Base-by-base conservation (phyloP, 257 asterid genomes). In the Nicotiana benthamiana region DNA sequence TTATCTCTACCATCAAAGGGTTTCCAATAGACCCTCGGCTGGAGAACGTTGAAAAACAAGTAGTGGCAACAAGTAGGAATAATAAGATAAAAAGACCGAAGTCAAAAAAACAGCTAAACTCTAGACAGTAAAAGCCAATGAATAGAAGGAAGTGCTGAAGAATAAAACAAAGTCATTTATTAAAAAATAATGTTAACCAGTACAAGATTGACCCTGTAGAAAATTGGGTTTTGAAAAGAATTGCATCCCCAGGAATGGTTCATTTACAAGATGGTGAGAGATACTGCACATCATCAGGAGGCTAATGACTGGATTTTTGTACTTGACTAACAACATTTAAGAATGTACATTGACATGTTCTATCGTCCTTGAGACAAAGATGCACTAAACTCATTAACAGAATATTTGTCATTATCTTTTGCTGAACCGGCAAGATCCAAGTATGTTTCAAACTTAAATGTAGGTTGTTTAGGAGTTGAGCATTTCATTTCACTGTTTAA, bases 401-500 rank as follows among this genome's bases (percentile, higher is more conserved):
- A 82, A 70, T 36, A 28, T 60, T 16, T 72, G 1, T 70, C 34
- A 13, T 72, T 72, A 24, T 72, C 17, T 5, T 34, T 6, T 36
- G 43, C 10, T n/a, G 82, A 30, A 5, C 24, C 16, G 1, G 0
- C 79, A 3, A 34, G 24, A 12, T 80, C 75, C 82, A 82, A 36
- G 63, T 61, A 54, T 18, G 64, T 75, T 46, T 82, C 75, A 27
- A 79, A 60, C 9, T 78, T 79, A 40, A 82, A 82, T 63, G 75
- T 77, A 2, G 83, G 83, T 43, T 82, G 80, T 26, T 48, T 48
- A 61, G 88, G 88, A 46, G 6, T 61, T 40, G 84, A 75, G 61
- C 81, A 67, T 30, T 76, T 59, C 57, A 79, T 83, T 79, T 81
- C 87, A 11, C 84, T 79, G 75, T 81, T 79, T 3, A 86, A 34